Base-by-base conservation (phyloP, 768 basidiomycete genomes). In the Mycena epipterygia region DNA sequence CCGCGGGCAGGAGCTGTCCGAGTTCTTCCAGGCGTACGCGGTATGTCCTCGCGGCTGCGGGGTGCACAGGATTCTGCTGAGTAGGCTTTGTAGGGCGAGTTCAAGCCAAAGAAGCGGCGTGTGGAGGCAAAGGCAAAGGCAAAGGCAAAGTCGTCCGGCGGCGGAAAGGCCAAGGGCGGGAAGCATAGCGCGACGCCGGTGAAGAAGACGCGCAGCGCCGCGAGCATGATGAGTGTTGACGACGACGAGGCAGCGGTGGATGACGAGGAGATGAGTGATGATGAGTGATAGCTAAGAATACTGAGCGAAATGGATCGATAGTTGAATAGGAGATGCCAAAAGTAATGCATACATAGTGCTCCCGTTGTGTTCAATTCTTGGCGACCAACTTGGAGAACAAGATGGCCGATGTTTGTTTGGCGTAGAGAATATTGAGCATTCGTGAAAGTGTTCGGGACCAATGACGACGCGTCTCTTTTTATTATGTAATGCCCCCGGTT, bases 1-100 rank as follows among this genome's bases (percentile, higher is more conserved):
- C n/a, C 63, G 41, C 3, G 41, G 41, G 13, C 39, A 42, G 39
- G 63, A 64, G 33, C 52, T 64, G 2, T n/a, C 39, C 27, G 63
- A 64, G 30, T 42, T 64, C 30, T 64, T 64, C 63, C 19, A 55
- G 63, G 39, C 39, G 25, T 56, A 56, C 23, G n/a, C 55, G 55
- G 55, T 56, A 56, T 35, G 55, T 39, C 55, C 29, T 53, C 9
- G n/a, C 55, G 23, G 35, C 55, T 56, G 33, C 55, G 55, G 16
- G 39, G 37, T 56, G 52, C 33, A 32, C 37, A 35, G 35, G 55
- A 56, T 56, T 23, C n/a, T n/a, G n/a, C n/a, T 56, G 33, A 56
- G 33, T 17, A 39, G 12, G 35, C 35, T 35, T 56, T 56, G 33
- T 39, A 56, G 55, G 55, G 55, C 55, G 55, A 56, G 25, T 56